Evolutionary conservation across 2,329 filamentous ascomycete genomes (phyloP).

Genomic region (Nothophoma quercina): DNA sequence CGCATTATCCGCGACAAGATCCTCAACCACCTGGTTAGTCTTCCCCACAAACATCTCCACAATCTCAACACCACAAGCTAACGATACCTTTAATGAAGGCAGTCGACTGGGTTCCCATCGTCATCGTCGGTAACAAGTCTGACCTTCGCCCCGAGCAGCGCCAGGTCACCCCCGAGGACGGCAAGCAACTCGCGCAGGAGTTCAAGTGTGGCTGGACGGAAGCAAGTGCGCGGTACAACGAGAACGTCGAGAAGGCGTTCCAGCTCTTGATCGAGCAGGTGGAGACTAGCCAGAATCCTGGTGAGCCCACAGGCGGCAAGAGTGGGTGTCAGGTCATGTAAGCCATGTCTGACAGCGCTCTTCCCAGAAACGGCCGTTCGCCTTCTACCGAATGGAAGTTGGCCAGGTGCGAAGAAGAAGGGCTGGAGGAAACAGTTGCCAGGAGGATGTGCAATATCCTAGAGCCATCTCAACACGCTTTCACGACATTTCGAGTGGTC

Average conservation of each 20-base stretch:
- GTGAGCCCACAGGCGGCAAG: constrained; percentile 80
- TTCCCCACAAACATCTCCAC: constrained; percentile 1
- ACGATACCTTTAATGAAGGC: constrained; percentile 63
- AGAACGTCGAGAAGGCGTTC: constrained; percentile 91
- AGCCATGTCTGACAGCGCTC: constrained; percentile 27
- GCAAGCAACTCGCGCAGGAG: constrained; percentile 82
- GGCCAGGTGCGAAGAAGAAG: no score
- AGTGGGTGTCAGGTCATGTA: constrained; percentile 79
- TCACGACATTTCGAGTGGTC: not conserved
- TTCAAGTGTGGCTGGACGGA: constrained; percentile 95
- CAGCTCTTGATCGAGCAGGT: constrained; percentile 94
- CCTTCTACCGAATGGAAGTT: no score
- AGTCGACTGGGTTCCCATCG: constrained; percentile 88
- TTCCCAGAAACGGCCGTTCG: not conserved
- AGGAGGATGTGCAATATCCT: constrained; percentile 2
- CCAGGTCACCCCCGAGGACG: constrained; percentile 86
- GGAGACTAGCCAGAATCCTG: constrained; percentile 91
- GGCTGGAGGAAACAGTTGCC: constrained; percentile 5
- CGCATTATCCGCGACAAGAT: constrained; percentile 97
- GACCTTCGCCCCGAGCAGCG: constrained; percentile 92
- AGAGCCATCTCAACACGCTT: not conserved
- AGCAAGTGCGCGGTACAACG: constrained; percentile 90
- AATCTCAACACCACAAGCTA: not conserved
- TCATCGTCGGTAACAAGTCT: constrained; percentile 96
- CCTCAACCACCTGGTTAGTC: constrained; percentile 85